Evolutionary conservation across 1,284 basidiomycete species (phyloP).

Genomic region (Bondarzewia mesenterica): DNA sequence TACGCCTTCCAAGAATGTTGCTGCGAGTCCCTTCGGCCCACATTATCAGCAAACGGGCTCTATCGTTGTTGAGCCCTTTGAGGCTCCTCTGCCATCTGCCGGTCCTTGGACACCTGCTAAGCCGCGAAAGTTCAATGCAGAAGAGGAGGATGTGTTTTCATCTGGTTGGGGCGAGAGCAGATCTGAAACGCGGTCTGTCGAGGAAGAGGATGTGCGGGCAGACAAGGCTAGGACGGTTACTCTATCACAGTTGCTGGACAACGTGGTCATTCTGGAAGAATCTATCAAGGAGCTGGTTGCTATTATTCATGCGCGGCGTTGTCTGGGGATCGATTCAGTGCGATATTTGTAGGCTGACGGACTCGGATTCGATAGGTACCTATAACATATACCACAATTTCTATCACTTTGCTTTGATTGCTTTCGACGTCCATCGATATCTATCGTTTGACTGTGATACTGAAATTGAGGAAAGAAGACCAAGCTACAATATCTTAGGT

Average conservation of each 20-base stretch:
- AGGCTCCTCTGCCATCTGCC: slow-evolving; percentile 49
- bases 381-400: background rate
- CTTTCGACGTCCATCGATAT: background rate
- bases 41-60: slow-evolving; percentile 79
- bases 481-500: no score
- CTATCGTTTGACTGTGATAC: background rate
- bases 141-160: slow-evolving; percentile 63
- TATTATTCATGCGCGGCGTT: slow-evolving; percentile 78
- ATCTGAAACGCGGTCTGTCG: background rate
- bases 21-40: slow-evolving; percentile 73
- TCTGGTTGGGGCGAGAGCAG: slow-evolving; percentile 45
- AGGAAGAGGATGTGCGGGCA: slow-evolving; percentile 26
- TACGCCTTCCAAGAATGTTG: slow-evolving; percentile 40
- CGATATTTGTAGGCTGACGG: slow-evolving; percentile 51
- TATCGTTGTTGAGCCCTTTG: slow-evolving; percentile 66
- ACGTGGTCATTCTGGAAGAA: slow-evolving; percentile 93
- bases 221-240: slow-evolving; percentile 43
- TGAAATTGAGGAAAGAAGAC: background rate
- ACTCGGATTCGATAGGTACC: no score
- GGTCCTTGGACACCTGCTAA: slow-evolving; percentile 58
- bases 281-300: slow-evolving; percentile 90
- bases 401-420: slow-evolving; percentile 8
- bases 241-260: slow-evolving; percentile 83
- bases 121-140: slow-evolving; percentile 39
- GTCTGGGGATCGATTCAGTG: slow-evolving; percentile 80